phyloP scores from a whole-genome alignment of 495 filamentous ascomycete genomes.

The Aspergillus heteromorphus region DNA sequence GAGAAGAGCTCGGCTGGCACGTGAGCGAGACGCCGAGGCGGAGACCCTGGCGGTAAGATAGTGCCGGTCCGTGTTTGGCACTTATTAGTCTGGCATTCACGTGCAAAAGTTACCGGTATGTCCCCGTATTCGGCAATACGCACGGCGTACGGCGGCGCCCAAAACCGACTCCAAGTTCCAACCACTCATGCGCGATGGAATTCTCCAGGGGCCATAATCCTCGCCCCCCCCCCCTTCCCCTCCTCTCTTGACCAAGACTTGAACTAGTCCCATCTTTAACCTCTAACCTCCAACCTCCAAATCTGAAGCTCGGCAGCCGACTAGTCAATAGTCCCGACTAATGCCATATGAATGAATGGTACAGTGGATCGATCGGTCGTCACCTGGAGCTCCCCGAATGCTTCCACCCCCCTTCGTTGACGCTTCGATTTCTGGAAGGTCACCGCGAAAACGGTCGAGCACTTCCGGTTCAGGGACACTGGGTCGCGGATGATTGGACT shows the following conservation, averaged over 20 bases:
- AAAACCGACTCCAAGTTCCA: no score
- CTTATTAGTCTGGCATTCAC: not conserved
- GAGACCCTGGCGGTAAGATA: not conserved
- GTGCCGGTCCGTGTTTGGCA: not conserved
- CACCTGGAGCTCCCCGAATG: not conserved
- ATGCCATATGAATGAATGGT: no score
- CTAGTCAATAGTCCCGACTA: not conserved
- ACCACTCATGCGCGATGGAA: no score
- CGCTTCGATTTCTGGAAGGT: slow-evolving; percentile 3
- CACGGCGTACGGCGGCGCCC: no score
- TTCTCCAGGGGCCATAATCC: not conserved
- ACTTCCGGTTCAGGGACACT: not conserved
- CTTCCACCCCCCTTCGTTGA: not conserved
- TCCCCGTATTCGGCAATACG: not conserved
- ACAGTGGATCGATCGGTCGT: not conserved
- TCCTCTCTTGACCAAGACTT: no score
- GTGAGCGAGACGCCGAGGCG: not conserved
- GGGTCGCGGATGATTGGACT: not conserved
- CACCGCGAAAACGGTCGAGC: not conserved
- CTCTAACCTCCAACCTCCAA: not conserved
- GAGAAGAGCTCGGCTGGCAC: not conserved
- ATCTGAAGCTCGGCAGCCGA: slow-evolving; percentile 1
- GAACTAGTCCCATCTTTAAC: no score
- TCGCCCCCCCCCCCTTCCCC: not conserved
- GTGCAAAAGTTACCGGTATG: not conserved